These are phyloP conservation scores for Phaeotremella fagi DNA, from an alignment of 768 basidiomycete genomes.

Conservation along the genomic window DNA sequence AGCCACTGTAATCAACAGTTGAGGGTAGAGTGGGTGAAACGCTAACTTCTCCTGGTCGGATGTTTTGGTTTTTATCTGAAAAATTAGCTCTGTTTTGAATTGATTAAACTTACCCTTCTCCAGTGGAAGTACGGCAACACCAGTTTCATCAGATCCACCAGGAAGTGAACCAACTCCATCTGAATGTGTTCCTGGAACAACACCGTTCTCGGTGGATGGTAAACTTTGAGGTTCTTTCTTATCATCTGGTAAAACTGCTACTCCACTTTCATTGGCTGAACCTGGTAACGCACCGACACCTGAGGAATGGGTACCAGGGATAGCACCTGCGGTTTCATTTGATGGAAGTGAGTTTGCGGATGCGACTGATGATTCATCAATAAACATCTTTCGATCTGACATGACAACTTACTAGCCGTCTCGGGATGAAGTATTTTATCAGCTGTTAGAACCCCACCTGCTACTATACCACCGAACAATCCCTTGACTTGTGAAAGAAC, in stretches of 20 bases:
- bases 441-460: too few species aligned
- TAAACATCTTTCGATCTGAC: neutral
- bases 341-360: constrained; percentile 29
- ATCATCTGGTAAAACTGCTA: constrained; percentile 39
- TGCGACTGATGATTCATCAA: constrained; percentile 7
- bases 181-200: constrained; percentile 29
- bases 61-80: too few species aligned
- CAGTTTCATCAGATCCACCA: constrained; percentile 19
- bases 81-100: too few species aligned
- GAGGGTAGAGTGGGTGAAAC: too few species aligned
- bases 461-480: constrained; percentile 2
- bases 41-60: too few species aligned
- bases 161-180: constrained; percentile 33
- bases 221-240: constrained; percentile 16
- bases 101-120: constrained; percentile 32
- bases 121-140: constrained; percentile 39
- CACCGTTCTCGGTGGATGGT: constrained; percentile 34
- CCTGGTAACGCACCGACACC: constrained; percentile 41
- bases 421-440: too few species aligned
- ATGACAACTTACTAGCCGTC: too few species aligned
- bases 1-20: constrained; percentile 7
- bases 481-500: constrained; percentile 12
- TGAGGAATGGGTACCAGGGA: constrained; percentile 25
- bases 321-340: constrained; percentile 31
- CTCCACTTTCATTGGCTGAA: constrained; percentile 23